Base-by-base conservation (phyloP, 192 early-diverging fungal species). In the Piromyces finnis region DNA sequence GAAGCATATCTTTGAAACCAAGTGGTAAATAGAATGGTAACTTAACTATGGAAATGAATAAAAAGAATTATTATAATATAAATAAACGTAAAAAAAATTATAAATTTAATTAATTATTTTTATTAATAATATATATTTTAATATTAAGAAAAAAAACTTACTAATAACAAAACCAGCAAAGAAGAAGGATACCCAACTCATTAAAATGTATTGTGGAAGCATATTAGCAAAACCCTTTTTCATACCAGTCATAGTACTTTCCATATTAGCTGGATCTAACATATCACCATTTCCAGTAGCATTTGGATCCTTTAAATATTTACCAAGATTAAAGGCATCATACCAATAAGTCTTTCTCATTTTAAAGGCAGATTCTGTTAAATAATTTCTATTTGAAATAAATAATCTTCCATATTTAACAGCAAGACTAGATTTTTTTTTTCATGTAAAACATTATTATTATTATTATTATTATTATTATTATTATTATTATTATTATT, bases 121-220 rank as follows among this genome's bases (percentile, higher is more conserved):
- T 26, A 30, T 82, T 26, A 27, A n/a, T n/a, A 32, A 32, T 32
- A 6, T 32, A 32, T 32, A 32, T 32, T 82, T 6, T 27, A 27
- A 28, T n/a, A 35, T 26, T 7, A 27, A 81, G 37, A 9, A 22
- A 18, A n/a, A 1, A 37, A 14, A 90, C 92, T 77, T 87, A 95
- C 94, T 95, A 78, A 97, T 88, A 39, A 99, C 91, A 84, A 99
- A 99, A 79, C 97, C 97, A 29, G 94, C 94, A 86, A 99, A 99
- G 89, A 99, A 99, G 87, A 95, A 98, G 80, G 95, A 95, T 87
- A 99, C 95, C 96, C 96, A 99, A 32, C 90, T 93, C 97, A 99
- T 99, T 86, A 99, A 98, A 15, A 99, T 84, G 77, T 94, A 97
- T 85, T 99, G 97, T 77, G 97, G 97, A n/a, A 99, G 91, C 86